phyloP scores from a whole-genome alignment of 177 flowering plant genomes.

The Vitis hybrid region DNA sequence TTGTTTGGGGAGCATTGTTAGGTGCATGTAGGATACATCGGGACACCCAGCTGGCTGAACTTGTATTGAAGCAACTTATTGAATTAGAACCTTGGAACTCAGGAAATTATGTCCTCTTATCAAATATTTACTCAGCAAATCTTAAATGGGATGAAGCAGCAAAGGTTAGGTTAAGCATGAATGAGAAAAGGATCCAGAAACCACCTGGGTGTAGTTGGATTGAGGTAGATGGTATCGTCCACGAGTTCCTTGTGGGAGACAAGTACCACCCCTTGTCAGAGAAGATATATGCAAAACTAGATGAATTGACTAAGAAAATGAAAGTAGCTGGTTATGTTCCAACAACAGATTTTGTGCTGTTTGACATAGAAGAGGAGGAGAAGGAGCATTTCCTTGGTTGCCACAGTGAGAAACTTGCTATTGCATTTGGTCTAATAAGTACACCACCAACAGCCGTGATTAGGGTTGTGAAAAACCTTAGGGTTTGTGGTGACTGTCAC shows the following conservation, averaged over 20 bases:
- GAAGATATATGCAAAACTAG: conserved; percentile 50
- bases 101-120: conserved; percentile 62
- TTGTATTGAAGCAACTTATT: conserved; percentile 40
- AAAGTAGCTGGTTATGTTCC: conserved; percentile 55
- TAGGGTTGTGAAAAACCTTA: conserved; percentile 63
- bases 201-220: conserved; percentile 66
- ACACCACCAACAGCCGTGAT: conserved; percentile 26
- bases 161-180: conserved; percentile 46
- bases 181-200: conserved; percentile 38
- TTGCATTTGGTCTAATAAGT: conserved; percentile 60
- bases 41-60: conserved; percentile 51
- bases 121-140: conserved; percentile 58
- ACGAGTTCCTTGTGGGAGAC: conserved; percentile 66
- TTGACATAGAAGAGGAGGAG: conserved; percentile 76
- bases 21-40: conserved; percentile 56
- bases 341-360: conserved; percentile 50
- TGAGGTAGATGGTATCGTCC: conserved; percentile 53
- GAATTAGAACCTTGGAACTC: conserved; percentile 66
- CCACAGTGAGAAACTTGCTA: conserved; percentile 76
- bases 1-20: conserved; percentile 72
- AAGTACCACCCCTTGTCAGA: conserved; percentile 39
- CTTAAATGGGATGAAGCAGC: conserved; percentile 61
- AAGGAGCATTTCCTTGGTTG: conserved; percentile 52
- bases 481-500: conserved; percentile 78
- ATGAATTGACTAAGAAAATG: conserved; percentile 37